Evolutionary conservation across 441 rosid genomes (phyloP), one percentile per base, ranked within the genome.

Genomic region (Bruguiera hainesii): DNA sequence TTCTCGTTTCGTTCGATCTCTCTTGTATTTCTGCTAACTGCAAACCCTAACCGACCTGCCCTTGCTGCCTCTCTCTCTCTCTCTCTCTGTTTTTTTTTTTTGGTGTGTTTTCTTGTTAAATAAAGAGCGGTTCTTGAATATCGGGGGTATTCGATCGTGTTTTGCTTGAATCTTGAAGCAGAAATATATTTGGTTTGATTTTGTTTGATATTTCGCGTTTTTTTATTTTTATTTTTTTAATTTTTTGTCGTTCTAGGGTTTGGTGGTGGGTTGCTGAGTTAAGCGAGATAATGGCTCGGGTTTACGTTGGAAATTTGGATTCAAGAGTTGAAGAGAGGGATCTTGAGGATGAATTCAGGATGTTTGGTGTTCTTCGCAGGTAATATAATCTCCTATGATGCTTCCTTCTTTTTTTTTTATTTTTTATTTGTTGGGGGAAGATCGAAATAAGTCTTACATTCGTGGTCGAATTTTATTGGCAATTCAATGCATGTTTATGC

Each of bases 271-370:
- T 33, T 8, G 69, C 67, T 63, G 35, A 7, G 28, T 67, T 59
- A 20, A 26, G 30, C 29, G 37, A 59, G 26, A 69, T 57, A 68
- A 87, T 87, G 92, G 67, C 92, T 66, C 79, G 90, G 53, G 93
- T 91, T 74, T 91, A 89, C 61, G 88, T 91, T 15, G 96, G 96
- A 46, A 89, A 87, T 71, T 53, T 91, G 81, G 96, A 91, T 55
- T 84, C 91, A 52, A 83, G 85, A 11, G 90, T 87, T 58, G 35
- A 82, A 23, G 94, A 89, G 80, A 81, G 89, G 68, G 94, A 91
- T 19, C 90, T 91, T 4, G 98, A 87, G 80, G 91, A 91, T 60
- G 96, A 87, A 76, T 91, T 91, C 79, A 83, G 84, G 29, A 49
- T 81, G 69, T 91, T 76, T 61, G 94, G 96, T 64, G 89, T 86